Base-by-base conservation (phyloP, 2,329 filamentous ascomycete species). In the Colletotrichum sp. region DNA sequence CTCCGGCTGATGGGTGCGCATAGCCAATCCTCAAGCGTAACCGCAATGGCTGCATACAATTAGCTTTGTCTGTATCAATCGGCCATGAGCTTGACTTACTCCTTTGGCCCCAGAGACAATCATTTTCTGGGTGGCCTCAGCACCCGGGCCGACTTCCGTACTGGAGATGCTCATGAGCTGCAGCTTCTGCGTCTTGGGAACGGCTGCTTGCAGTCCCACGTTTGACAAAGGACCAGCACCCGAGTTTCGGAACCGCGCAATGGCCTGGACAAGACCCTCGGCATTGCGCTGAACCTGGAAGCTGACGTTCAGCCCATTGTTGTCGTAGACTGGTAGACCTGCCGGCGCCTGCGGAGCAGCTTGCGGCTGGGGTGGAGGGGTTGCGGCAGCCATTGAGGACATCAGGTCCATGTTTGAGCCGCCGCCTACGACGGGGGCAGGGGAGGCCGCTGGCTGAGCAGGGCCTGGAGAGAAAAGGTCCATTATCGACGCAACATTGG, bases 101-200 rank as follows among this genome's bases (percentile, higher is more conserved):
- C 96, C 97, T 86, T 93, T 96, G 79, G 95, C 93, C 78, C 95
- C 93, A 75, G 92, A 92, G 77, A 99, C 92, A 82, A 95, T 94
- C 95, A 99, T 98, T 81, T 93, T 90, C 86, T 99, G 97, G 77
- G 94, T 96, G 19, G 96, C 96, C 83, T 98, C 96, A 57, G 93
- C 92, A 16, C 95, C 95, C 8, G 93, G 92, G 15, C 89, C 92
- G 59, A 99, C 83, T 36, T 98, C 95, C 6, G 93, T 87, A 78
- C 92, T 95, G 79, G 95, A 98, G 79, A 99, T 98, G 75, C 94
- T 95, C 83, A 98, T 94, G 79, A 99, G 87, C 83, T 98, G 96
- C 81, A 99, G 87, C 84, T 97, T 98, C 86, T 99, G 97, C 61
- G 95, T 95, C 87, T 99, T 99, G 11, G 97, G 97, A 70, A 99